Evolutionary conservation across 2,329 filamentous ascomycete species (phyloP).

Genomic region (Dactylellina sp.): DNA sequence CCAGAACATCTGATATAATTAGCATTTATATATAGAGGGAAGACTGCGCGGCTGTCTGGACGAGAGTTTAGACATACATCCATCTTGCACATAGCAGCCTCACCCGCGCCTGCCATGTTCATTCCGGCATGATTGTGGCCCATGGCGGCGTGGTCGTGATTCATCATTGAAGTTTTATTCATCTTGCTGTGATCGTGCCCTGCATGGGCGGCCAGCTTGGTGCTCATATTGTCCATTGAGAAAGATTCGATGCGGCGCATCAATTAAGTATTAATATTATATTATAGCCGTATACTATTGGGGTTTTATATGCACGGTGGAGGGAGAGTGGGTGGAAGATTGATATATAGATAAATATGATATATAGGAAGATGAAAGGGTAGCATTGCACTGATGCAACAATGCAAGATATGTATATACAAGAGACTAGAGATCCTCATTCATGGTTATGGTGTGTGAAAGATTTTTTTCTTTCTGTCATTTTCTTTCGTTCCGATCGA

Average conservation of each 20-base stretch:
- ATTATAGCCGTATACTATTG: background rate
- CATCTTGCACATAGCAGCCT: slow-evolving; percentile 60
- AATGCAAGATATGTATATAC: slow-evolving; percentile 3
- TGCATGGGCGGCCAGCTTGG: slow-evolving; percentile 15
- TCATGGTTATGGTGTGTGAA: background rate
- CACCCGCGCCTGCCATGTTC: slow-evolving; percentile 42
- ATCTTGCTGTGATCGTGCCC: slow-evolving; percentile 27
- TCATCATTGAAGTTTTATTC: slow-evolving; percentile 2
- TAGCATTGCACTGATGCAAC: background rate
- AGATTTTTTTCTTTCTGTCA: background rate
- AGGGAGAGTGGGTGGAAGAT: background rate
- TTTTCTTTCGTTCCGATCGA: too few relatives aligned
- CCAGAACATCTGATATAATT: slow-evolving; percentile 75
- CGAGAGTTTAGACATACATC: too few relatives aligned
- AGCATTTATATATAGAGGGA: too few relatives aligned
- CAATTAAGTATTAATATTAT: slow-evolving; percentile 1
- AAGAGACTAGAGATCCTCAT: background rate
- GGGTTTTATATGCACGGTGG: background rate
- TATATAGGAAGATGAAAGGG: background rate
- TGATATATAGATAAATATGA: background rate
- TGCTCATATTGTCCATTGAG: slow-evolving; percentile 9
- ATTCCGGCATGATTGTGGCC: slow-evolving; percentile 49
- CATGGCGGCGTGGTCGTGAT: slow-evolving; percentile 14
- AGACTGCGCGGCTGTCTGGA: too few relatives aligned
- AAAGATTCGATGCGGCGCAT: slow-evolving; percentile 14